Conservation (phyloP, 2,329 filamentous ascomycete genomes). For the Blastomyces percursus region DNA sequence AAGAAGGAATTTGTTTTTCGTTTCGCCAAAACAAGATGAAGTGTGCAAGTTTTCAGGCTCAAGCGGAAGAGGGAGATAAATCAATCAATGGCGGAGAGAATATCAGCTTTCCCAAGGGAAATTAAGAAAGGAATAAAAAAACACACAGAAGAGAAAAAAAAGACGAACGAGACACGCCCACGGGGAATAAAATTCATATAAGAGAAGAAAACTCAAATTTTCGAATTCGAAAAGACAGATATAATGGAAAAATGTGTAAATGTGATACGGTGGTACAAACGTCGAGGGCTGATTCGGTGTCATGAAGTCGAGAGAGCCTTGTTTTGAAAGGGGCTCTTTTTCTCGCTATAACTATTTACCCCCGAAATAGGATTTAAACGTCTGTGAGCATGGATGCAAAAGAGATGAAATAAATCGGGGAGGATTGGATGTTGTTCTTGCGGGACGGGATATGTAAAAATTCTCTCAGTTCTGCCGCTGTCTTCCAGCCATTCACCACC, state of each 20-base stretch:
- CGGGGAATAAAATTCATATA: slow-evolving; percentile 1
- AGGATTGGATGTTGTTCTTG: background rate
- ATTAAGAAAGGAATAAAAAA: background rate
- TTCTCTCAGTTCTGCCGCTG: no score
- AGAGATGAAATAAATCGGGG: background rate
- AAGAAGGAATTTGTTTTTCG: background rate
- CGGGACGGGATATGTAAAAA: background rate
- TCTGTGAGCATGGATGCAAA: background rate
- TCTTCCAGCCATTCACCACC: background rate
- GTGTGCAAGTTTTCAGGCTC: background rate
- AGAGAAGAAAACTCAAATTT: background rate
- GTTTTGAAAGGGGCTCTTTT: background rate
- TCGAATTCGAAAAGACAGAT: background rate
- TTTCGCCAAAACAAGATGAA: background rate
- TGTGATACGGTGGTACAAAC: background rate
- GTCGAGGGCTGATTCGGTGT: background rate
- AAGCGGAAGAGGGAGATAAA: background rate
- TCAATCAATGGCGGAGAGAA: background rate
- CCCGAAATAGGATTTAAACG: background rate
- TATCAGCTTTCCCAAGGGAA: background rate
- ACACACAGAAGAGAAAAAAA: background rate
- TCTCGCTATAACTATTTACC: background rate
- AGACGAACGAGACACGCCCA: background rate
- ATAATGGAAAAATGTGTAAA: background rate
- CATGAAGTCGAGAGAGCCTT: background rate